A percentile compares a stretch with the other conserved stretches of the same genome.
Evolutionary conservation across 768 basidiomycete genomes (phyloP).

Genomic region (Kwoniella dendrophila): DNA sequence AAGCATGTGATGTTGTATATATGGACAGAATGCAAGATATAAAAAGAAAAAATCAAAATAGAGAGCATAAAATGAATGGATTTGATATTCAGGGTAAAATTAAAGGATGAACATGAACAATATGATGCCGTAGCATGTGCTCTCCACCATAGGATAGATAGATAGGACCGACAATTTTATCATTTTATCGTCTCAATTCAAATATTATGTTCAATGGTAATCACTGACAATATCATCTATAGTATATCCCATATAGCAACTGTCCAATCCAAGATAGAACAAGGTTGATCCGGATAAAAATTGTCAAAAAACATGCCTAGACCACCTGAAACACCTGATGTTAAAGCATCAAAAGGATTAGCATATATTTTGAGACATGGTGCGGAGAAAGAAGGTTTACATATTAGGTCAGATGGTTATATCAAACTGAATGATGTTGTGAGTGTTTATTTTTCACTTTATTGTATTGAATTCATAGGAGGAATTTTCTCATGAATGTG

Average conservation of each 20-base stretch:
- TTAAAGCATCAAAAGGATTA: constrained; percentile 78
- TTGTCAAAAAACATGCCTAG: constrained; percentile 39
- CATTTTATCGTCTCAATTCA: neutral
- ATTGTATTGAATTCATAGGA: neutral
- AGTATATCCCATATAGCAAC: too few relatives aligned
- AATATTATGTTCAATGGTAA: too few relatives aligned
- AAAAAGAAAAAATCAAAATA: neutral
- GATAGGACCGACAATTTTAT: too few relatives aligned
- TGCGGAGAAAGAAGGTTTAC: constrained; percentile 71
- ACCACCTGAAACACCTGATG: constrained; percentile 65
- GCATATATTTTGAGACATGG: constrained; percentile 92
- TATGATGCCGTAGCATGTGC: constrained; percentile 4
- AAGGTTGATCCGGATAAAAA: neutral
- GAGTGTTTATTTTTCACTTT: constrained; percentile 54
- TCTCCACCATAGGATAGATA: too few relatives aligned
- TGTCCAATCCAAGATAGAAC: neutral
- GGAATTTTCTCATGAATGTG: neutral
- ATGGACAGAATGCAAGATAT: neutral
- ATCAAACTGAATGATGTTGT: constrained; percentile 81
- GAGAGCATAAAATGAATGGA: neutral
- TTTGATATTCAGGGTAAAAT: neutral
- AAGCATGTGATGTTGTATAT: neutral
- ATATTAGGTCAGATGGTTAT: constrained; percentile 82
- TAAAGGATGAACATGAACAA: neutral
- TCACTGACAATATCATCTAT: too few relatives aligned